Conservation (phyloP, 1,284 basidiomycete species). For the Pyrrhoderma lamaoense region DNA sequence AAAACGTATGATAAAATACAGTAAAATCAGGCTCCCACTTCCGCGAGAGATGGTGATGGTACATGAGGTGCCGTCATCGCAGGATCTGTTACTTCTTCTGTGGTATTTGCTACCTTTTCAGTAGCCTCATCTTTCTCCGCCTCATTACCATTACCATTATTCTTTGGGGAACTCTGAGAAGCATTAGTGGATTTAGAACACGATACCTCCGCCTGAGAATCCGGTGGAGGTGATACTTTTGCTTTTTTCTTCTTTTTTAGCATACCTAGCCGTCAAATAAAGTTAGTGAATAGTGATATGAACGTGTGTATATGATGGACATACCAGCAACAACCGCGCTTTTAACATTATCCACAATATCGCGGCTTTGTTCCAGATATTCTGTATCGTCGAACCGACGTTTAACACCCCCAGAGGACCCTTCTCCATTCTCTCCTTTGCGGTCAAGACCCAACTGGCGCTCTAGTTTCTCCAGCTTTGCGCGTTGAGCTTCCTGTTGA, state of each 20-base stretch:
- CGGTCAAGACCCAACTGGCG: slow-evolving; percentile 67
- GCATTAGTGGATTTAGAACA: slow-evolving; percentile 14
- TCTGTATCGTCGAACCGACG: slow-evolving; percentile 88
- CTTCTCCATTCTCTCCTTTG: slow-evolving; percentile 34
- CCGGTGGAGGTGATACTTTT: slow-evolving; percentile 41
- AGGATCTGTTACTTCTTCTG: slow-evolving; percentile 20
- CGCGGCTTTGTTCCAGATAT: slow-evolving; percentile 87
- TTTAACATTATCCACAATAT: slow-evolving; percentile 89
- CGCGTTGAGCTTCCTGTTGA: slow-evolving; percentile 72
- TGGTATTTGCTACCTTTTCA: slow-evolving; percentile 9
- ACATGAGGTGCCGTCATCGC: slow-evolving; percentile 20
- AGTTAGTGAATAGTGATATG: slow-evolving; percentile 4
- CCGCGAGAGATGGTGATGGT: slow-evolving; percentile 17
- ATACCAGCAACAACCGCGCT: slow-evolving; percentile 80
- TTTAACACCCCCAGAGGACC: slow-evolving; percentile 65
- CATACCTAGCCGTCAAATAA: slow-evolving; percentile 37
- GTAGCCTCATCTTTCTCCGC: neutral
- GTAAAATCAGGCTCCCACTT: slow-evolving; percentile 14
- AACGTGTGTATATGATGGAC: neutral
- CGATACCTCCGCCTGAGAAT: slow-evolving; percentile 15
- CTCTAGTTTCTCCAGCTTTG: slow-evolving; percentile 82
- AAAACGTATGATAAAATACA: neutral
- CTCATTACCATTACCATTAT: neutral
- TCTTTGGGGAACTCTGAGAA: neutral
- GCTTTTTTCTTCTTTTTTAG: slow-evolving; percentile 85